Percentiles rank a stretch among this genome's conserved stretches.
Evolutionary conservation across 2,329 filamentous ascomycete species (phyloP).

Genomic region (Talaromyces rugulosus): DNA sequence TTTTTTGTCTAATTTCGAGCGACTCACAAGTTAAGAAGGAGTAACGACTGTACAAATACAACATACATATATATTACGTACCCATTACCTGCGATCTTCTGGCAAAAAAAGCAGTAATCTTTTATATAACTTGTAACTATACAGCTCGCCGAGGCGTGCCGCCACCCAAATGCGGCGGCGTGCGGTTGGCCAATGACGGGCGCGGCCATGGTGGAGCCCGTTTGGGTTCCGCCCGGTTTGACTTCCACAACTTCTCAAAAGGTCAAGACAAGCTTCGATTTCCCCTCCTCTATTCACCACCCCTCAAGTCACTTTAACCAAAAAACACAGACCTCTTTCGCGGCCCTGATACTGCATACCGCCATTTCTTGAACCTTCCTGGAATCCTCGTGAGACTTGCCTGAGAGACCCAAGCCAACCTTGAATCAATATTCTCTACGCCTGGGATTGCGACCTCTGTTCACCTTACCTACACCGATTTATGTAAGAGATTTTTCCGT

Average conservation of each 20-base stretch:
- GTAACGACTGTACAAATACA: background rate
- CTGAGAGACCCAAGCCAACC: background rate
- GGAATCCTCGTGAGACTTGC: background rate
- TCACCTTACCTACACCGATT: background rate
- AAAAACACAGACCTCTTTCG: background rate
- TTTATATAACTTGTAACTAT: background rate
- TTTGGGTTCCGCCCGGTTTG: background rate
- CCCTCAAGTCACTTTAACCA: background rate
- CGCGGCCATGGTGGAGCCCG: background rate
- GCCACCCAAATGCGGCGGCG: background rate
- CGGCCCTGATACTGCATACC: background rate
- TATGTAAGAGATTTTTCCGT: background rate
- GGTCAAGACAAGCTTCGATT: background rate
- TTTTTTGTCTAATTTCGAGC: background rate
- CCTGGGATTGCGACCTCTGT: background rate
- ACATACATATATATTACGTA: background rate
- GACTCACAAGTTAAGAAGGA: background rate
- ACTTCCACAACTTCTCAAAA: background rate
- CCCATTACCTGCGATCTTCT: background rate
- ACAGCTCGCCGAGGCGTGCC: background rate
- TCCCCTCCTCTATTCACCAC: background rate
- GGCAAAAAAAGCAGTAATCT: background rate
- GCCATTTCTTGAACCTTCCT: background rate
- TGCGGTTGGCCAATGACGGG: background rate
- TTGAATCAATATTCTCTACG: background rate